These are phyloP conservation scores for Fusarium chuoi DNA, from an alignment of 2,329 filamentous ascomycete genomes.

Conservation along the genomic window DNA sequence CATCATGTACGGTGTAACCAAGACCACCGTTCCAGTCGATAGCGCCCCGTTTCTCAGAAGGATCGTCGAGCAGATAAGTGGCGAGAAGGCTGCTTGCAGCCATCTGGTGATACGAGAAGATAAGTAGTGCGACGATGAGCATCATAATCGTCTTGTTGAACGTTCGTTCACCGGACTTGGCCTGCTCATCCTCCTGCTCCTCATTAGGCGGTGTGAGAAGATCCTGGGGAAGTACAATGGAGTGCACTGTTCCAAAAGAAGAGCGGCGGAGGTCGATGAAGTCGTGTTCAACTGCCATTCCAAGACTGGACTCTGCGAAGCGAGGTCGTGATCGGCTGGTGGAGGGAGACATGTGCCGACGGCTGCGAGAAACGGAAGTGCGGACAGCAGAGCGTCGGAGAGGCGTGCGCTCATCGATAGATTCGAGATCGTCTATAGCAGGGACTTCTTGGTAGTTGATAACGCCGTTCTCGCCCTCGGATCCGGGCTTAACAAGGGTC, in stretches of 20 bases:
- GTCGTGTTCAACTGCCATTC: constrained; percentile 35
- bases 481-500: constrained; percentile 44
- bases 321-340: constrained; percentile 31
- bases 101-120: constrained; percentile 60
- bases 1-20: constrained; percentile 72
- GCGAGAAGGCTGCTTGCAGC: constrained; percentile 56
- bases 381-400: constrained; percentile 34
- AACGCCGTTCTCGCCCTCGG: not conserved
- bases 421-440: constrained; percentile 37
- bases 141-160: constrained; percentile 51
- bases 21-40: constrained; percentile 68
- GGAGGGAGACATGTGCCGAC: constrained; percentile 28
- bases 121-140: constrained; percentile 53
- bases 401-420: constrained; percentile 25
- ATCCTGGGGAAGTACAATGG: constrained; percentile 48
- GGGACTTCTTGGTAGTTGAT: constrained; percentile 37
- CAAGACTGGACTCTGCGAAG: constrained; percentile 37
- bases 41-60: constrained; percentile 18
- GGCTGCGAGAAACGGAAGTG: constrained; percentile 17
- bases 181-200: constrained; percentile 20
- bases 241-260: constrained; percentile 56
- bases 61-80: constrained; percentile 55
- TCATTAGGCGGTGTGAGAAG: constrained; percentile 28
- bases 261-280: constrained; percentile 43
- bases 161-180: constrained; percentile 35